phyloP scores from a whole-genome alignment of 2,329 filamentous ascomycete species.

The Phialocephala sp. region DNA sequence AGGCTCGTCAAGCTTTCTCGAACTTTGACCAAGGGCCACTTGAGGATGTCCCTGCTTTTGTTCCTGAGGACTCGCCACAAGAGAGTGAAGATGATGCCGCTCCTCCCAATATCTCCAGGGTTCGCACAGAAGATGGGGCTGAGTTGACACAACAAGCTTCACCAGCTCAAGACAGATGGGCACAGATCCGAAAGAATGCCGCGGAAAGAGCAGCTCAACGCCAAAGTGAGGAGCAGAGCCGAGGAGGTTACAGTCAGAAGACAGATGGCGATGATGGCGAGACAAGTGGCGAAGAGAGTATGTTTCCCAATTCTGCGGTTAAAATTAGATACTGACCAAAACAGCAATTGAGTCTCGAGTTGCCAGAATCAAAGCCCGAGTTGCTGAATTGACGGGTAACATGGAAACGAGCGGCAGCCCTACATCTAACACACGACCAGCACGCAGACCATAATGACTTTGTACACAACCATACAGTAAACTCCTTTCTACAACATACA shows the following conservation, averaged over 20 bases:
- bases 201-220: conserved; percentile 75
- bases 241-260: conserved; percentile 60
- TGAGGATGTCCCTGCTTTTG: conserved; percentile 83
- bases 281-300: conserved; percentile 94
- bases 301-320: conserved; percentile 49
- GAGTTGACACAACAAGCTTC: conserved; percentile 41
- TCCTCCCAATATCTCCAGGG: conserved; percentile 32
- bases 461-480: not conserved
- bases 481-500: not conserved
- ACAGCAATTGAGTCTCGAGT: conserved; percentile 96
- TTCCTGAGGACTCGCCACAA: conserved; percentile 54
- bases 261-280: conserved; percentile 79
- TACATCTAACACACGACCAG: conserved; percentile 19
- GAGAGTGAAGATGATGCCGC: conserved; percentile 49
- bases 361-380: conserved; percentile 95
- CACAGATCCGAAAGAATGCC: conserved; percentile 93
- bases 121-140: conserved; percentile 40
- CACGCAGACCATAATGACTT: conserved; percentile 20
- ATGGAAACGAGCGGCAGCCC: conserved; percentile 58
- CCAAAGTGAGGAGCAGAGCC: conserved; percentile 66
- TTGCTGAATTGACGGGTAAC: conserved; percentile 89
- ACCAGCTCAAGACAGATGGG: conserved; percentile 80
- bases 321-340: conserved; percentile 37
- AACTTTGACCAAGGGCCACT: conserved; percentile 90
- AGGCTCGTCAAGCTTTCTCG: conserved; percentile 65